Evolutionary conservation across 495 filamentous ascomycete genomes (phyloP), one percentile per base, ranked within the genome.

Genomic region (Thermothielavioides terrestris): DNA sequence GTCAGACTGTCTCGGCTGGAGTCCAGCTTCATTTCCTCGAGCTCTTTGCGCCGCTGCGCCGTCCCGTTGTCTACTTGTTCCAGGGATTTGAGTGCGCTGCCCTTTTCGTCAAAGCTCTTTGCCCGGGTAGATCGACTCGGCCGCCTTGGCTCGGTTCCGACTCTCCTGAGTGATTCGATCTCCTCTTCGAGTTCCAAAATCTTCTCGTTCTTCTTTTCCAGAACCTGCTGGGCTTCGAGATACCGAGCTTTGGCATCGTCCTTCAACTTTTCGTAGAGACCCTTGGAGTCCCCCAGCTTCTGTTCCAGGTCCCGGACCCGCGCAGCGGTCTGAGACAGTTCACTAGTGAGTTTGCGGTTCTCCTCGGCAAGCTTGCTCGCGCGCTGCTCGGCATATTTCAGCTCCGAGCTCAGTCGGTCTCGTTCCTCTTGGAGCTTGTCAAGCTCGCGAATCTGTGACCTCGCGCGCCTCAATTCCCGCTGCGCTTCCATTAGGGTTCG

Each of bases 181-280:
- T 61, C 59, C 27, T 63, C 53, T 26, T 64, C 53, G 12, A 68
- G 57, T 32, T 66, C 57, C 23, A 76, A 70, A 11, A 80, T 80
- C 57, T 84, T 84, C 44, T 76, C 72, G 49, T 86, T 81, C 26
- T 84, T 84, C 57, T 76, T 81, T 43, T 82, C 72, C 37, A 81
- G 68, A 27, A 83, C 75, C 46, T 77, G 54, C 56, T 78, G 65
- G 43, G 77, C 65, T 70, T 78, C 67, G 56, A 65, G 52, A 64
- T 77, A 63, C 52, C 76, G 71, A 20, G 64, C 54, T 55, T 81
- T 83, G 54, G 83, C 73, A 42, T 82, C 75, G 17, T 78, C 77
- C 46, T 85, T 78, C 17, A 84, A 69, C 18, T 75, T 65, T 28
- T 81, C 76, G 50, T 75, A 76, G 8, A 72, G 67, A 36, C 60